Base-by-base conservation (phyloP, 2,329 filamentous ascomycete species). In the Knufia fluminis region DNA sequence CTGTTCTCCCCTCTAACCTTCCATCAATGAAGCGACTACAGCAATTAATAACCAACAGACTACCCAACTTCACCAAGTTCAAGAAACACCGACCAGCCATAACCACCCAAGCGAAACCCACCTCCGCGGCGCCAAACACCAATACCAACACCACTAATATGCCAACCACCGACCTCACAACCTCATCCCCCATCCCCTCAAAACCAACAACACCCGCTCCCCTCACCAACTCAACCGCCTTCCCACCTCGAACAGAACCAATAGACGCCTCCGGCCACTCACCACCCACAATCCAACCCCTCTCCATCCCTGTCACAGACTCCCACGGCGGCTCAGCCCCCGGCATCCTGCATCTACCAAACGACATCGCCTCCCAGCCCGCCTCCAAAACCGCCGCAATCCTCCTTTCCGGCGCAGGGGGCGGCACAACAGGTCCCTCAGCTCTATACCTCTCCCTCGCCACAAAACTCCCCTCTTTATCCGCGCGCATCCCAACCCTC, bases 361-460 rank as follows among this genome's bases (percentile, higher is more conserved):
- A 54, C n/a, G 54, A 59, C 36, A 63, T 62, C 49, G 49, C 53
- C 43, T 43, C 51, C 3, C 42, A 32, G 2, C 23, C 53, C 1
- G 35, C 47, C 1, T 32, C 54, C 12, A 47, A 39, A 1, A 49
- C 46, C 16, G 17, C 43, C 2, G 63, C 61, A 0, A 58, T 66
- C 19, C 51, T 66, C 7, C 56, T 64, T 22, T 63, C 61, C 19
- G 62, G 64, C 28, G 64, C 66, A 16, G 64, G 66, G 1, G 65
- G 67, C 38, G 65, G 65, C n/a, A 61, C 68, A 10, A 63, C 60
- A n/a, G 68, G 68, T 1, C 69, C 70, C 2, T 64, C 60, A 3
- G 65, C 62, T 52, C 67, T 66, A 14, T 71, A 71, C 54, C 61
- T 70, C 3, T 65, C 64, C 0, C 61, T 70, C 1, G 68, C 62